phyloP scores from a whole-genome alignment of 1,139 yeast genomes.

The Kluyveromyces marxianus region DNA sequence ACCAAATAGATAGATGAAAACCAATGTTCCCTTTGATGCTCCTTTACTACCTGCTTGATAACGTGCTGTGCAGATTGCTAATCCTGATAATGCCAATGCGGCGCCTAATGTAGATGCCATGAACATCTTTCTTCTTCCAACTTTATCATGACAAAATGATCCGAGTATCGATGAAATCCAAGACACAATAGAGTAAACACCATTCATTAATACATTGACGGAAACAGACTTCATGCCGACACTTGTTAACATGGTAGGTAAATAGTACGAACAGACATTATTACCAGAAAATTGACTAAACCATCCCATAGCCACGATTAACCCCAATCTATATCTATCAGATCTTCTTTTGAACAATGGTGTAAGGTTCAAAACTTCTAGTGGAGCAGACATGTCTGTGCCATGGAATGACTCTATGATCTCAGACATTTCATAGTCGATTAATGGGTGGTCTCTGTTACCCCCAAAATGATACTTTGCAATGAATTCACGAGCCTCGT shows the following conservation, averaged over 20 bases:
- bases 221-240: conserved; percentile 1
- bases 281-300: conserved; percentile 5
- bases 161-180: conserved; percentile 1
- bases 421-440: conserved; percentile 2
- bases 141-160: conserved; percentile 1
- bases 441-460: neutral
- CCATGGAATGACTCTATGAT: conserved; percentile 3
- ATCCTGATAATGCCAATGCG: conserved; percentile 2
- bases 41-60: neutral
- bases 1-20: conserved; percentile 5
- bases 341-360: neutral
- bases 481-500: conserved; percentile 3
- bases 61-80: conserved; percentile 2
- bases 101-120: neutral
- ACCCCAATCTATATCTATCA: neutral
- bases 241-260: conserved; percentile 2
- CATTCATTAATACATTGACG: conserved; percentile 3
- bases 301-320: conserved; percentile 4
- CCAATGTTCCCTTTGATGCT: conserved; percentile 1
- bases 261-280: conserved; percentile 3
- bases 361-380: neutral
- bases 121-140: conserved; percentile 3
- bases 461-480: neutral
- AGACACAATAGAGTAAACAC: conserved; percentile 2
- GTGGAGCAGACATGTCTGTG: neutral